These are phyloP conservation scores for Neocucurbitaria cava DNA, from an alignment of 2,329 filamentous ascomycete species.

Conservation along the genomic window DNA sequence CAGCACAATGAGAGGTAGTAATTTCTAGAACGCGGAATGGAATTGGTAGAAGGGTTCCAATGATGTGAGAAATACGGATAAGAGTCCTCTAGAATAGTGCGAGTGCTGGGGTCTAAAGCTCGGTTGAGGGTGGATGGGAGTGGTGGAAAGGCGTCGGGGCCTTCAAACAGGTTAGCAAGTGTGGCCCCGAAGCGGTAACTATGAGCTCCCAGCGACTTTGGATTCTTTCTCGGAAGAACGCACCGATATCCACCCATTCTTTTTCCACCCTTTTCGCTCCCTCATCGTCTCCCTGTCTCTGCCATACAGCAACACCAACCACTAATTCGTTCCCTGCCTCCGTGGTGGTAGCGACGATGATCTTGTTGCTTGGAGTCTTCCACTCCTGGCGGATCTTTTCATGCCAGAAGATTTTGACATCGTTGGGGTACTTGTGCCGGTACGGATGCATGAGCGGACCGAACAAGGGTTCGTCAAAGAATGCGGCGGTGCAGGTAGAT, in stretches of 20 bases:
- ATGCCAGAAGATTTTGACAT: slow-evolving; percentile 34
- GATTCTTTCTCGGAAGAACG: not conserved
- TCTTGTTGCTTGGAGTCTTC: slow-evolving; percentile 12
- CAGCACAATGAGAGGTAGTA: slow-evolving; percentile 51
- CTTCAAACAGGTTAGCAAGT: not conserved
- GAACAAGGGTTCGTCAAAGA: slow-evolving; percentile 41
- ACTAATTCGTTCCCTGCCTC: slow-evolving; percentile 19
- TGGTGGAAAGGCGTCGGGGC: slow-evolving; percentile 8
- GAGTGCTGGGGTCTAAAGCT: slow-evolving; percentile 26
- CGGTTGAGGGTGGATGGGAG: slow-evolving; percentile 22
- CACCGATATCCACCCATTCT: slow-evolving; percentile 22
- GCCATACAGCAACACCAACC: slow-evolving; percentile 28
- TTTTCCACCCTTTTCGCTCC: slow-evolving; percentile 15
- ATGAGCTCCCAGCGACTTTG: not conserved
- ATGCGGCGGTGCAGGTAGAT: slow-evolving; percentile 27
- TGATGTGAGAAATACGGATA: slow-evolving; percentile 23
- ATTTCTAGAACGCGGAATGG: slow-evolving; percentile 34
- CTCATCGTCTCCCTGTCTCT: slow-evolving; percentile 28
- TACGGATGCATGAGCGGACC: slow-evolving; percentile 37
- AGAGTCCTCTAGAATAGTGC: slow-evolving; percentile 16
- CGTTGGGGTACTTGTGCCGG: slow-evolving; percentile 31
- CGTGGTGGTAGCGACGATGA: slow-evolving; percentile 17
- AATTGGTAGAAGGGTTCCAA: slow-evolving; percentile 12
- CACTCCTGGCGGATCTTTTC: slow-evolving; percentile 21
- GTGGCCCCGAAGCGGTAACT: not conserved